phyloP scores from a whole-genome alignment of 352 stramenopile genomes.

The Globisporangium spiculum region DNA sequence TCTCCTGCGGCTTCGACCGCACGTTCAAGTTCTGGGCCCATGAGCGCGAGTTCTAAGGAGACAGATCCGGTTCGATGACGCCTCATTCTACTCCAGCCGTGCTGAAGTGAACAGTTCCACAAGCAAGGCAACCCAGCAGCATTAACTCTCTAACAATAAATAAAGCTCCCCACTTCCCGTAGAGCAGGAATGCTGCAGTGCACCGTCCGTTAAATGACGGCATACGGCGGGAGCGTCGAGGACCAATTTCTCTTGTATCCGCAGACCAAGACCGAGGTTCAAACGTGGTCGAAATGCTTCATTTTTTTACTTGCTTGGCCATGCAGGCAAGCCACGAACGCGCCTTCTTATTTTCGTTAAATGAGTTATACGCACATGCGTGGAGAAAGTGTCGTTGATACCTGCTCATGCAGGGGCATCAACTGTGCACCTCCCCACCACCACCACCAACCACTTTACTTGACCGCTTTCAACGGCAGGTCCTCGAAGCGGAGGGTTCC shows the following conservation, averaged over 20 bases:
- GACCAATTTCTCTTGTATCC: too few relatives aligned
- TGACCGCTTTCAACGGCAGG: constrained; percentile 36
- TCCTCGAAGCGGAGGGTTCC: constrained; percentile 67
- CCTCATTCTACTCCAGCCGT: not conserved
- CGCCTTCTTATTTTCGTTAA: not conserved
- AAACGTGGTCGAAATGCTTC: not conserved
- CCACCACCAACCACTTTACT: not conserved
- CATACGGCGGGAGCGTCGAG: too few relatives aligned
- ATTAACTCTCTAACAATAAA: not conserved
- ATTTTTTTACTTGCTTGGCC: not conserved
- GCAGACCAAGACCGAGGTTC: not conserved
- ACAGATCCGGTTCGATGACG: not conserved
- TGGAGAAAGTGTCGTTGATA: not conserved
- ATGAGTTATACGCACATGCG: not conserved
- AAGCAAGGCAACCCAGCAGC: not conserved
- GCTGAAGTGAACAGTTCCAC: not conserved
- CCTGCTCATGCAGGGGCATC: too few relatives aligned
- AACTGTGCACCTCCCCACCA: not conserved
- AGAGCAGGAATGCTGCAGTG: too few relatives aligned
- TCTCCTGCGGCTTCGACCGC: constrained; percentile 88
- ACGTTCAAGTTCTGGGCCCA: constrained; percentile 93
- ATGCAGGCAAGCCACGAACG: not conserved
- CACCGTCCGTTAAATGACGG: not conserved
- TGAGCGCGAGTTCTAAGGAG: constrained; percentile 81
- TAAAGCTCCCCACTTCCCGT: too few relatives aligned